Conservation (phyloP, 805 yeast genomes). For the Tetrapisispora nanseiensis region DNA sequence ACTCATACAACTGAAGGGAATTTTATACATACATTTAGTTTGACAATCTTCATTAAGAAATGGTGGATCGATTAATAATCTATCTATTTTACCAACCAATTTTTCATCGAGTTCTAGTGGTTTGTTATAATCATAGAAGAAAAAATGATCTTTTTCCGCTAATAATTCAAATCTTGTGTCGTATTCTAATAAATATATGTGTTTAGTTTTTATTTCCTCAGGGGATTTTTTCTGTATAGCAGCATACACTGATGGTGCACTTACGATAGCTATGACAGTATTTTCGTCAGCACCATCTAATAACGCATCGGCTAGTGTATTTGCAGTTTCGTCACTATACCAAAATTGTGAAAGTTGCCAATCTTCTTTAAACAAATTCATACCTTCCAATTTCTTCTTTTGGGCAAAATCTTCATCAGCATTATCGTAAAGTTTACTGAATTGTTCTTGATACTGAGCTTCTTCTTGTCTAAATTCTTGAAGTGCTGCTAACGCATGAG, state of each 20-base stretch:
- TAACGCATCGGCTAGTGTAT: constrained; percentile 54
- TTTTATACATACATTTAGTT: constrained; percentile 38
- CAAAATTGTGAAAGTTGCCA: constrained; percentile 95
- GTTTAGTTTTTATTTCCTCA: constrained; percentile 48
- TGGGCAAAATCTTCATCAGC: constrained; percentile 43
- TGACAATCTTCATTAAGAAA: constrained; percentile 78
- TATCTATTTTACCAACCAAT: constrained; percentile 53
- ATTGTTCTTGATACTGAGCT: constrained; percentile 42
- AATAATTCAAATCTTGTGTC: constrained; percentile 68
- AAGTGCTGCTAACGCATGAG: constrained; percentile 43
- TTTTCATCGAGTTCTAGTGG: constrained; percentile 54
- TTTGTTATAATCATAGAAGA: constrained; percentile 62
- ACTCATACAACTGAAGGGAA: neutral
- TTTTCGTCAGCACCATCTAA: constrained; percentile 65
- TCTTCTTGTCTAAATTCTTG: constrained; percentile 63
- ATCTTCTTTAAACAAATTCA: constrained; percentile 76
- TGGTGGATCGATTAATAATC: constrained; percentile 81
- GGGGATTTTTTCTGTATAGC: constrained; percentile 52
- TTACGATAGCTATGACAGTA: constrained; percentile 64
- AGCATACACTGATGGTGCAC: constrained; percentile 90
- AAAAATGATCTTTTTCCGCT: constrained; percentile 59
- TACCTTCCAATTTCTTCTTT: constrained; percentile 35
- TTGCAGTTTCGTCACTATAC: constrained; percentile 71
- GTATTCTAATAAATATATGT: constrained; percentile 67
- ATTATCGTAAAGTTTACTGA: constrained; percentile 41